These are phyloP conservation scores for Xerocomellus dryophilus DNA, from an alignment of 768 basidiomycete genomes.

Conservation along the genomic window DNA sequence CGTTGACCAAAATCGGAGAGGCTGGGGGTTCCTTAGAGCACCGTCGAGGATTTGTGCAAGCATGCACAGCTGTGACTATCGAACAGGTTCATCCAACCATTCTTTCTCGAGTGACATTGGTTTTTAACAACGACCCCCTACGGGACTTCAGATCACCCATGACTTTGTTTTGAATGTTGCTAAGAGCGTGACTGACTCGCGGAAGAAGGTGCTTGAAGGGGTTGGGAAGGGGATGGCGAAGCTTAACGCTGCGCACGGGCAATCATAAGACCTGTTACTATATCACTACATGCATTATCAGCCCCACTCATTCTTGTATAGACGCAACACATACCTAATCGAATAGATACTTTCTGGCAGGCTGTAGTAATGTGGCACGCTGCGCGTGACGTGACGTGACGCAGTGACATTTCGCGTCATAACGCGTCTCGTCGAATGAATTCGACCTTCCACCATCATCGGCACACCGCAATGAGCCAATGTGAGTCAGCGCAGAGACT, in stretches of 20 bases:
- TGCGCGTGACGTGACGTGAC: constrained; percentile 15
- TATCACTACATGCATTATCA: constrained; percentile 12
- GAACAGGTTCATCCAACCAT: constrained; percentile 31
- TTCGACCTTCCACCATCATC: constrained; percentile 2
- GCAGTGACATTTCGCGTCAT: constrained; percentile 29
- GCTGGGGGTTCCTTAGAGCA: constrained; percentile 49
- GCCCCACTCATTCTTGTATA: constrained; percentile 31
- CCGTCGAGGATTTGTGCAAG: constrained; percentile 50
- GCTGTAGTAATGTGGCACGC: not conserved
- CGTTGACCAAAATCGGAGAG: constrained; percentile 50
- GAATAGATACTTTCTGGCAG: not conserved
- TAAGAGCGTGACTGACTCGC: constrained; percentile 66
- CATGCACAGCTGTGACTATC: constrained; percentile 43
- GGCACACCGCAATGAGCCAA: constrained; percentile 40
- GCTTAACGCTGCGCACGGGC: constrained; percentile 41
- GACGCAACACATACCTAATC: constrained; percentile 7
- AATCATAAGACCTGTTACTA: constrained; percentile 16
- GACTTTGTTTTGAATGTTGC: constrained; percentile 60
- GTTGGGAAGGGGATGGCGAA: constrained; percentile 67
- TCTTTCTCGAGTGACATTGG: not conserved
- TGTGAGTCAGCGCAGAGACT: constrained; percentile 28
- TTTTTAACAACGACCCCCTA: not conserved
- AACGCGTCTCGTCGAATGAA: constrained; percentile 18
- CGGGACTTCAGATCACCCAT: constrained; percentile 49
- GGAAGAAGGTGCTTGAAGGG: constrained; percentile 69